Base-by-base conservation (phyloP, 371 early-diverging fungal genomes). In the Mucor sp. region DNA sequence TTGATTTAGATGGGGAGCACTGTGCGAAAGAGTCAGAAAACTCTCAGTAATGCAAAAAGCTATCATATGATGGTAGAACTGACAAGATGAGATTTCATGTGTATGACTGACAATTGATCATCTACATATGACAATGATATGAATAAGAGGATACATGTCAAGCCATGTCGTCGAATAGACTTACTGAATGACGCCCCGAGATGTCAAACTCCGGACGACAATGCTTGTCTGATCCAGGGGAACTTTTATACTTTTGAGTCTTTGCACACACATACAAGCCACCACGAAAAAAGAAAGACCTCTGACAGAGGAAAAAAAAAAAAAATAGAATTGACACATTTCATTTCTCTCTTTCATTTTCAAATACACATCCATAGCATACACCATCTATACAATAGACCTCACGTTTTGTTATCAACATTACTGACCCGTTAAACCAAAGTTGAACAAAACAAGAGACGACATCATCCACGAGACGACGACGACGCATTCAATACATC, bases 161-260 rank as follows among this genome's bases (percentile, higher is more conserved):
- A 37, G 14, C 11, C 14, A 37, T 37, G 37, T 6, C 14, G n/a
- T n/a, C n/a, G n/a, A n/a, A n/a, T n/a, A n/a, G n/a, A n/a, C n/a
- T n/a, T n/a, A n/a, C n/a, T n/a, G n/a, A n/a, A n/a, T n/a, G n/a
- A n/a, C n/a, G 41, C 12, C 12, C 12, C 12, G 37, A 35, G 37
- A 41, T 41, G 17, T 1, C 17, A 41, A 41, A 41, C 41, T 41
- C 41, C 41, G 41, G 41, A 41, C 92, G 1, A 78, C 88, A 19
- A 47, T 53, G 53, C 27, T 53, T 35, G 12, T 12, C 12, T 27
- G 53, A 53, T 53, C 27, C 27, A 53, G 21, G 27, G 27, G 21
- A 21, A 47, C 6, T 4, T n/a, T n/a, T n/a, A n/a, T n/a, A 21
- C 41, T 41, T 17, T 17, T 12, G 37, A 35, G 21, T 47, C 23